Evolutionary conservation across 2,329 filamentous ascomycete genomes (phyloP).

Genomic region (Ascomycota sp.): DNA sequence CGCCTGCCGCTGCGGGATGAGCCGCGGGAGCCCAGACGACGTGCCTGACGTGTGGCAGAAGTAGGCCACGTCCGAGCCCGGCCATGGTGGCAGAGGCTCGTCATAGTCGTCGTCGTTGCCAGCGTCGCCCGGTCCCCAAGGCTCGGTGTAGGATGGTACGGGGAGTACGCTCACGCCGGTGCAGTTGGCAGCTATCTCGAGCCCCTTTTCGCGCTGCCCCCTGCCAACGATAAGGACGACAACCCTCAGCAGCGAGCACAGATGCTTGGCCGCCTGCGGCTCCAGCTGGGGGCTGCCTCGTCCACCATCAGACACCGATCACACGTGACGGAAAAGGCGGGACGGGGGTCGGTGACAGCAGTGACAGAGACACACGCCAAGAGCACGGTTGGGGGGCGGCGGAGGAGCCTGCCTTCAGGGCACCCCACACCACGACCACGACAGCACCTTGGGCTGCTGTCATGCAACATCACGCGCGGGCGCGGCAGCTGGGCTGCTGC

Average conservation of each 20-base stretch:
- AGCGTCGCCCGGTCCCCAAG: conserved; percentile 2
- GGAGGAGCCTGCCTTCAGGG: too few species aligned
- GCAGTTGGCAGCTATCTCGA: not conserved
- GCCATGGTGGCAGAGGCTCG: conserved; percentile 9
- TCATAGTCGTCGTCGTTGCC: too few species aligned
- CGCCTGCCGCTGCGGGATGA: conserved; percentile 33
- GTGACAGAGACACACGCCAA: too few species aligned
- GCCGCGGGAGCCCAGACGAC: conserved; percentile 40
- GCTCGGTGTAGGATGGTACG: not conserved
- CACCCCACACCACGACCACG: too few species aligned
- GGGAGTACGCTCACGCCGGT: not conserved
- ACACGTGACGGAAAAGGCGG: too few species aligned
- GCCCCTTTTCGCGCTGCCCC: not conserved
- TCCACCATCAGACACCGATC: not conserved
- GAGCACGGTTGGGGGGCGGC: too few species aligned
- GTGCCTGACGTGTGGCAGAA: conserved; percentile 45
- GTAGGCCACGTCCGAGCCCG: too few species aligned
- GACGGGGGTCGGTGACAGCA: too few species aligned
- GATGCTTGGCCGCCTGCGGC: conserved; percentile 24
- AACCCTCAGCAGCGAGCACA: conserved; percentile 26
- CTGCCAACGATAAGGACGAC: conserved; percentile 15
- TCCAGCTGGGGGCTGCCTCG: conserved; percentile 22
- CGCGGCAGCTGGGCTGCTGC: too few species aligned
- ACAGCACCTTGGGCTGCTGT: too few species aligned
- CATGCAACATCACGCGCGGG: too few species aligned